Base-by-base conservation (phyloP, 2,329 filamentous ascomycete species). In the Aspergillus sp. region DNA sequence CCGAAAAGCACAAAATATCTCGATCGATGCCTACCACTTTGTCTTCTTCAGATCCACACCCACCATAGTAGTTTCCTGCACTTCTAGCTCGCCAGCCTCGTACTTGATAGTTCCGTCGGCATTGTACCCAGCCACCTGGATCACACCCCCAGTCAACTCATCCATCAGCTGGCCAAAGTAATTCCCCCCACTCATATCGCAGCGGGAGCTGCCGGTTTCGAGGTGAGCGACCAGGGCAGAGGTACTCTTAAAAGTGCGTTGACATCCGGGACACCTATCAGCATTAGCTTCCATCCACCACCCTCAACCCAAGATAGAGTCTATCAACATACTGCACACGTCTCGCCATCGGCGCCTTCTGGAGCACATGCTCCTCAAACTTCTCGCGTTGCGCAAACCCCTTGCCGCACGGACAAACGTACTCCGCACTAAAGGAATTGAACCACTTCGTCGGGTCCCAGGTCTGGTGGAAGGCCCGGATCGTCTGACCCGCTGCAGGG, bases 151-250 rank as follows among this genome's bases (percentile, higher is more conserved):
- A 7, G 66, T 75, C 13, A 74, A 53, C 20, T 73, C 69, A 29
- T 71, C 64, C 25, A 78, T 62, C 0, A 72, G 60, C 47, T 70
- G 63, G 3, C 63, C 66, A 45, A 69, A 73, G 7, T 63, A 57
- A 2, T 50, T 42, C 17, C 58, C 61, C 1, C 66, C 55, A 25
- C 60, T 65, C 34, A 76, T 64, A 6, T 60, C 58, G 60, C 75
- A 77, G 17, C 66, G 66, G 21, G 59, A 62, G 11, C 58, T 71
- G 2, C 61, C 58, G 1, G 67, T 67, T 55, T 77, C 75, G 50
- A 68, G 69, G 51, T 78, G 76, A 0, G 70, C 67, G n/a, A 76
- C 61, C 3, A 76, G 61, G 0, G 72, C 72, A 0, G 70, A 55
- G 0, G 64, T 67, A 10, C 64, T 67, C 21, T 68, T 68, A 64